These are phyloP conservation scores for Citrullus mucosospermus DNA, from an alignment of 306 rosid species.

Conservation along the genomic window DNA sequence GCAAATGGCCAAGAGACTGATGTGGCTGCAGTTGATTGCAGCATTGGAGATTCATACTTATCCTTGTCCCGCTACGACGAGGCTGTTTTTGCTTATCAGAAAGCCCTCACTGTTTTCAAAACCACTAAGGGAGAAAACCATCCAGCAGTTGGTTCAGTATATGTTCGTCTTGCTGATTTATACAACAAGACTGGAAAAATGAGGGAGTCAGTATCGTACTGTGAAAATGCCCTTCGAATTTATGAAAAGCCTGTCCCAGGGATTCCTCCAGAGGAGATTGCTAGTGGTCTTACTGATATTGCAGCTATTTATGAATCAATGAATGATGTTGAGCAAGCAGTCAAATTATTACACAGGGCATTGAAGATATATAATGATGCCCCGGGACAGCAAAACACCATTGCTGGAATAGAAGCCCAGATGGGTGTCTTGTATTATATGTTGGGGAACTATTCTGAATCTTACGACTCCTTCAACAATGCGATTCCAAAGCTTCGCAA, in stretches of 20 bases:
- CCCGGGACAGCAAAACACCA: slow-evolving; percentile 69
- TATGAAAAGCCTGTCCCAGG: slow-evolving; percentile 71
- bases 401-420: slow-evolving; percentile 96
- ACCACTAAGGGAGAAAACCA: slow-evolving; percentile 81
- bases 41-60: slow-evolving; percentile 78
- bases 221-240: slow-evolving; percentile 73
- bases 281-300: slow-evolving; percentile 69
- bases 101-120: slow-evolving; percentile 71
- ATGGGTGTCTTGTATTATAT: slow-evolving; percentile 74
- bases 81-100: slow-evolving; percentile 70
- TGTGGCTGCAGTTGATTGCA: slow-evolving; percentile 81
- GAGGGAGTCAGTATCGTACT: slow-evolving; percentile 66
- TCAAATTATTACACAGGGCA: slow-evolving; percentile 57
- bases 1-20: slow-evolving; percentile 74
- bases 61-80: slow-evolving; percentile 78
- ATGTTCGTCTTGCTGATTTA: slow-evolving; percentile 72
- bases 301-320: slow-evolving; percentile 83
- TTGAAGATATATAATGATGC: slow-evolving; percentile 44
- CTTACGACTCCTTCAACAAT: slow-evolving; percentile 50
- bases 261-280: slow-evolving; percentile 63
- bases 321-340: slow-evolving; percentile 70
- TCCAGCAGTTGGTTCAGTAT: slow-evolving; percentile 72
- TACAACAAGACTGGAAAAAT: slow-evolving; percentile 63
- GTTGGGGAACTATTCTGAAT: slow-evolving; percentile 56
- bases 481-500: slow-evolving; percentile 72